phyloP scores from a whole-genome alignment of 208 protist genomes.

The Acanthamoeba comandoni region DNA sequence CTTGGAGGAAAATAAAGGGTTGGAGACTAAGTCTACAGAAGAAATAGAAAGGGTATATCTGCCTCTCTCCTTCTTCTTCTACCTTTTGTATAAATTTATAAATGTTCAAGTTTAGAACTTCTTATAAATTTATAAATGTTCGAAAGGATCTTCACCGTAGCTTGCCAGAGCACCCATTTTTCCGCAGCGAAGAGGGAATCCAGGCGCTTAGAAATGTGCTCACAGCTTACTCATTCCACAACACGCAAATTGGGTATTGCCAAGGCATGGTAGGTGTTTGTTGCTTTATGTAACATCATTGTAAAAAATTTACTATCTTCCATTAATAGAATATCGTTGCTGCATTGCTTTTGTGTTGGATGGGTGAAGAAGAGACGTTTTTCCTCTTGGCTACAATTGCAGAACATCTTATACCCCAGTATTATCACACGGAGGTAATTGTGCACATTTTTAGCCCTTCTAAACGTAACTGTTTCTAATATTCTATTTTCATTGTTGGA shows the following conservation, averaged over 20 bases:
- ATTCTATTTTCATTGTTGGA: neutral
- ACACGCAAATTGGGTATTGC: conserved; percentile 1
- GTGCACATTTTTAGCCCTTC: conserved; percentile 13
- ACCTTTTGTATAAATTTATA: neutral
- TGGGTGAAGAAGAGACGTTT: conserved; percentile 77
- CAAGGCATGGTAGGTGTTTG: conserved; percentile 21
- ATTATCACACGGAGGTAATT: conserved; percentile 74
- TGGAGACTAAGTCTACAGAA: neutral
- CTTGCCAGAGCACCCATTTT: conserved; percentile 81
- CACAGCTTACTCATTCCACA: conserved; percentile 71
- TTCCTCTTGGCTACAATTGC: conserved; percentile 65
- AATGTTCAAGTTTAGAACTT: neutral
- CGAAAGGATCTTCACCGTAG: conserved; percentile 78
- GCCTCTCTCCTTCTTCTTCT: too few species aligned
- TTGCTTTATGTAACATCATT: conserved; percentile 31
- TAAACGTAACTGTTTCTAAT: neutral
- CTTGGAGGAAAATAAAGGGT: neutral
- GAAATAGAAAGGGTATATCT: conserved; percentile 48
- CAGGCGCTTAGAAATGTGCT: conserved; percentile 73
- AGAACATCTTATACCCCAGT: conserved; percentile 78
- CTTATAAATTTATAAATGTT: conserved; percentile 8
- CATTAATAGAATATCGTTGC: conserved; percentile 75
- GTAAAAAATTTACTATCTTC: conserved; percentile 42
- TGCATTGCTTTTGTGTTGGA: conserved; percentile 69
- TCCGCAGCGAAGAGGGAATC: conserved; percentile 49